Evolutionary conservation across 2,329 filamentous ascomycete species (phyloP), one percentile per base, ranked within the genome.

Genomic region (Mycosphaerelloides madeirae): DNA sequence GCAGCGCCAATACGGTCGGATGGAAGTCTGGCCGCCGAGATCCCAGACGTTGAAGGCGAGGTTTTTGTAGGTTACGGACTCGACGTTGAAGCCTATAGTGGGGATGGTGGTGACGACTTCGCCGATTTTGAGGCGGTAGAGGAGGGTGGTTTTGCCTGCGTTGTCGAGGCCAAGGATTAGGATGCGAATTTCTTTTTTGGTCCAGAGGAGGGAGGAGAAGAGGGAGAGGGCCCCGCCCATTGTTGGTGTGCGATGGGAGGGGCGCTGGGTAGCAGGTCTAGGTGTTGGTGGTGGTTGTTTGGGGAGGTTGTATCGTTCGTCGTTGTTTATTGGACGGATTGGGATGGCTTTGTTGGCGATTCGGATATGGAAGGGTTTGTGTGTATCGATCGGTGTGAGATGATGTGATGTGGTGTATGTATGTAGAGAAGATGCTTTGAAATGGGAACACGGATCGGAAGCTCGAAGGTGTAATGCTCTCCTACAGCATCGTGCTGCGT

Each of bases 1-100:
- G 74, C 93, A 98, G 67, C 93, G 81, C 93, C 93, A 98, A 75
- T 98, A 98, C 2, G 93, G 93, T 56, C 93, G 81, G 67, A 98
- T 98, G 57, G 86, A 94, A n/a, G 93, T 98, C 76, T 98, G 93
- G 31, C 93, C 93, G 63, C 93, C 91, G 37, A 97, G 78, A 73
- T 97, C 91, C 93, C 93, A 98, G 62, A 98, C 93, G 65, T 97
- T 97, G 68, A 98, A 95, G 69, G 96, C 95, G 51, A 98, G 79
- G 67, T 96, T 97, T 69, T 91, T 91, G 77, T 98, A 98, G 59
- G 89, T 93, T 54, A 98, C 93, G 16, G 89, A 95, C 72, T 98
- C 93, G 60, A 98, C 93, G 68, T 98, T 98, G 77, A 98, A 98
- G 50, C 93, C 93, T 68, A 98, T 97, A 43, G 93, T 98, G 15